Evolutionary conservation across 2,329 filamentous ascomycete genomes (phyloP), one percentile per base, ranked within the genome.

Genomic region (Bertia moriformis): DNA sequence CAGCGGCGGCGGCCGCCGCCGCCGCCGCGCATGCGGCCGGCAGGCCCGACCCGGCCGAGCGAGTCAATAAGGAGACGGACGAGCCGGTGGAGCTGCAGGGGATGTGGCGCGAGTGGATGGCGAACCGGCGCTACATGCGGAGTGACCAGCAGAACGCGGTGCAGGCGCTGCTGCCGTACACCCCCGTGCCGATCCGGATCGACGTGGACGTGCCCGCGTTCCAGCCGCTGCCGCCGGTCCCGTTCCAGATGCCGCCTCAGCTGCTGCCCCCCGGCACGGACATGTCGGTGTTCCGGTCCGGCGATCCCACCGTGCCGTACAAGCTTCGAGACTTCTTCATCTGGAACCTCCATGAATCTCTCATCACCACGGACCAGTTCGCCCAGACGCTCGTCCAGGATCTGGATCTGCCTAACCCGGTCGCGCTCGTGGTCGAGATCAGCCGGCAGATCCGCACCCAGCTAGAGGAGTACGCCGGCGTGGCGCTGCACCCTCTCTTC

Each of bases 31-130:
- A n/a, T n/a, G n/a, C n/a, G 22, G n/a, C 22, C 22, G 22, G 22
- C 22, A 27, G 22, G 51, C 67, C 69, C 41, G 78, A 84, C 38
- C 65, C 79, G 40, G 65, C 73, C 37, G 83, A 88, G 47, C 85
- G 84, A 57, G 67, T 89, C 44, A 85, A 85, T 46, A 93, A 89
- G 61, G 87, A 95, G 52, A 75, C 86, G 19, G 65, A 65, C 45
- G 66, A 68, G 48, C 89, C 89, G 1, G 82, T 95, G 14, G 74
- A 89, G 17, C 67, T 93, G 15, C 88, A 94, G 58, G 84, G 85
- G 43, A 83, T 94, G 50, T 95, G 86, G 77, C 74, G 89, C 53
- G 88, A 95, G 49, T 96, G 89, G 88, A 93, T 95, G 75, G 76
- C 83, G 43, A 87, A 89, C 60, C 65, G 72, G 44, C 66, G 65